Evolutionary conservation across 2,329 filamentous ascomycete species (phyloP).

Genomic region (Monosporascus cannonballus): DNA sequence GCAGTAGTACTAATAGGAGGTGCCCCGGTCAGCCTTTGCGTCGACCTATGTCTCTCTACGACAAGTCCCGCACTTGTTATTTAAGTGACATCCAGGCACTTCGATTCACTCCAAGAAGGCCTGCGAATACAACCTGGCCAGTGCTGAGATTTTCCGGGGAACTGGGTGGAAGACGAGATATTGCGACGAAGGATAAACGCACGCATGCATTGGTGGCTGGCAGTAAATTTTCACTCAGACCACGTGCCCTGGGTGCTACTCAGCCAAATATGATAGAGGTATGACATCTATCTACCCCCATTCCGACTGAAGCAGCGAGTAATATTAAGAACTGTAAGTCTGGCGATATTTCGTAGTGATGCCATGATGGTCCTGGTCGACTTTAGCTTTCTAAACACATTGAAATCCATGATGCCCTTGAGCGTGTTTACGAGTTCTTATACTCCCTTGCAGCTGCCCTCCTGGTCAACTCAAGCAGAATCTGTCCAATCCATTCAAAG

Average conservation of each 20-base stretch:
- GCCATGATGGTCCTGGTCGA: too few relatives aligned
- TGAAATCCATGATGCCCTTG: not conserved
- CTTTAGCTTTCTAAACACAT: too few relatives aligned
- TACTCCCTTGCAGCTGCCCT: constrained; percentile 31
- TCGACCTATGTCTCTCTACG: constrained; percentile 9
- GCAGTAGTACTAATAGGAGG: constrained; percentile 1
- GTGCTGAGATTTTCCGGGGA: constrained; percentile 4
- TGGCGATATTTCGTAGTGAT: too few relatives aligned
- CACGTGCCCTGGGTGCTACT: too few relatives aligned
- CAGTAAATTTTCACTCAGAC: too few relatives aligned
- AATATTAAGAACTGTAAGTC: too few relatives aligned
- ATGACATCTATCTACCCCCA: too few relatives aligned
- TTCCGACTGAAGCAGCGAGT: too few relatives aligned
- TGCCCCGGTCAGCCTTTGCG: constrained; percentile 7
- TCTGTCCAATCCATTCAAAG: constrained; percentile 62
- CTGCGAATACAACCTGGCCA: constrained; percentile 4
- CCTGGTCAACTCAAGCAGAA: constrained; percentile 45
- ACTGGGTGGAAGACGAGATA: constrained; percentile 4
- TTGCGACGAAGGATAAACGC: not conserved
- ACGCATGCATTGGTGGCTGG: too few relatives aligned
- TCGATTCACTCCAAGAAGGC: constrained; percentile 9
- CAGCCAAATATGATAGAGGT: too few relatives aligned
- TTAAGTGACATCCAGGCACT: constrained; percentile 10
- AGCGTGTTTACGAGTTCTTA: not conserved
- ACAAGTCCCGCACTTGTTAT: constrained; percentile 7